Evolutionary conservation across 192 early-diverging fungal genomes (phyloP), one percentile per base, ranked within the genome.

Genomic region (Kickxella alabastrina): DNA sequence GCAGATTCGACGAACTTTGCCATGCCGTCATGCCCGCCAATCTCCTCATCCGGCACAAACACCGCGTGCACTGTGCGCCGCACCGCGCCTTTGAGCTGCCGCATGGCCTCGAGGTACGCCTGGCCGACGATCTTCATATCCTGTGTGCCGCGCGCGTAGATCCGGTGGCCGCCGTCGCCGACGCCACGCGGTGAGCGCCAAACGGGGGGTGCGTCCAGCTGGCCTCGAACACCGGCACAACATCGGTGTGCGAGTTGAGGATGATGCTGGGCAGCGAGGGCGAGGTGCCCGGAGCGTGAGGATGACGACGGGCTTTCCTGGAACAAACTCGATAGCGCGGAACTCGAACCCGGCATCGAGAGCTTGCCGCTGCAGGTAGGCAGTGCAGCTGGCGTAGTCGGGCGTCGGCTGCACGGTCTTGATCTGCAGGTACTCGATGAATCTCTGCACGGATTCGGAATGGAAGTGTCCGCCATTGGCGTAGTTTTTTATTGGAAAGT

Each of bases 121-220:
- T 55, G 71, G 10, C 89, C 89, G 39, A 91, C 88, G 62, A 90
- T 90, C 68, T 94, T 94, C 92, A 94, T 94, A 59, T 94, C 91
- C 65, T 91, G 89, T 10, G 91, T 58, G 1, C 89, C 90, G 31
- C 90, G 85, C n/a, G 89, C 92, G 54, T 83, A 69, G 57, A 94
- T 92, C 40, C 81, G 42, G 56, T 55, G 53, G 28, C 68, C 77
- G 15, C 31, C 62, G 12, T 87, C 86, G 57, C 82, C 75, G 15
- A n/a, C n/a, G 69, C 76, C 25, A 71, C 77, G 0, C 72, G 66
- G 28, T 54, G 61, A 9, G 88, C 92, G 6, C 77, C 85, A 62
- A 94, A 92, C 6, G 92, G 88, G 43, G 82, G 80, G 40, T 83
- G 68, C 8, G 69, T 83, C 92, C 92, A 94, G 61, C 75, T 70